A percentile compares a stretch with the other conserved stretches of the same genome.
Conservation (phyloP, 768 basidiomycete species). For the Paxillus ammoniavirescens region DNA sequence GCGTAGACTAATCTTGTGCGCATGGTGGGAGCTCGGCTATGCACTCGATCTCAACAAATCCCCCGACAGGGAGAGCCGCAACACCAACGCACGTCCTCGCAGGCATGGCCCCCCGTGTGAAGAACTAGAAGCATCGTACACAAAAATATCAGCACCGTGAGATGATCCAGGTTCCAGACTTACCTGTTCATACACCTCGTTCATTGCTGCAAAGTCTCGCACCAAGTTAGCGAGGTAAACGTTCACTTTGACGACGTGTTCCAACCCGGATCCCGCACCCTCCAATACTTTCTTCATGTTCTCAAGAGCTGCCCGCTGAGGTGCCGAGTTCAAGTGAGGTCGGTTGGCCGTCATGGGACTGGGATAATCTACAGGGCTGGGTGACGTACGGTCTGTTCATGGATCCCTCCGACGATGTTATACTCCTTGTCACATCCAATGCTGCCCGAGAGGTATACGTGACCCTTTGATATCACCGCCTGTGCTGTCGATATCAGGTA, state of each 20-base stretch:
- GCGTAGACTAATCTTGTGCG: background rate
- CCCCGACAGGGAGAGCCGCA: constrained; percentile 48
- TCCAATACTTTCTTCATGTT: constrained; percentile 38
- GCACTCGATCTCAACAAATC: constrained; percentile 62
- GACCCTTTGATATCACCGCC: too few relatives aligned
- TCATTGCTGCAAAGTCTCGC: constrained; percentile 39
- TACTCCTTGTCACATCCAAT: too few relatives aligned
- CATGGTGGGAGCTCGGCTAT: constrained; percentile 39
- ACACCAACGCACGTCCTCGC: constrained; percentile 63
- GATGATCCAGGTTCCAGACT: background rate
- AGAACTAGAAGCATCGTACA: constrained; percentile 39
- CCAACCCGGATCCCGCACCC: constrained; percentile 25
- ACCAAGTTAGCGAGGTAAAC: constrained; percentile 37
- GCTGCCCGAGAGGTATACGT: too few relatives aligned
- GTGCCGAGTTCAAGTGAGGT: too few relatives aligned
- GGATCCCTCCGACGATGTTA: too few relatives aligned
- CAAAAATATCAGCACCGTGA: background rate
- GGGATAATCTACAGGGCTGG: too few relatives aligned
- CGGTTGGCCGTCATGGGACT: too few relatives aligned
- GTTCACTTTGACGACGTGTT: constrained; percentile 5
- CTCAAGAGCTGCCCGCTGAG: constrained; percentile 36
- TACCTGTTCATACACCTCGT: constrained; percentile 38
- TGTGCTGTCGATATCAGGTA: too few relatives aligned
- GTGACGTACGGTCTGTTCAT: too few relatives aligned
- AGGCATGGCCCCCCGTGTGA: constrained; percentile 43